Evolutionary conservation across 768 basidiomycete genomes (phyloP), one percentile per base, ranked within the genome.

Genomic region (Leccinellum albellum): DNA sequence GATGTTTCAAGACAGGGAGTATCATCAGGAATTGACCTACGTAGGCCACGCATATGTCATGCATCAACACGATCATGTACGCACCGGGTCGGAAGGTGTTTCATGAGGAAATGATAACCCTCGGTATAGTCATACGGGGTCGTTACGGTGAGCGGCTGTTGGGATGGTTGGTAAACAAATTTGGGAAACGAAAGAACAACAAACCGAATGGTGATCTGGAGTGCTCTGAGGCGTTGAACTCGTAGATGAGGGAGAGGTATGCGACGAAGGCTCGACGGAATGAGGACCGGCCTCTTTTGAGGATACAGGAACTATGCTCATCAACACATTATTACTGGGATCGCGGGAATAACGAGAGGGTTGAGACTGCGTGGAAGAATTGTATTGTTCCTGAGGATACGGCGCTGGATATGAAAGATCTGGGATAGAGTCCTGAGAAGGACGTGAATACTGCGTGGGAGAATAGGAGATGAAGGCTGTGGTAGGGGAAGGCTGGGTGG

Each of bases 51-150:
- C 73, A 69, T 73, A 70, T 67, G 66, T 58, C 55, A 68, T 63
- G 66, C 65, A 55, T 70, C 64, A 65, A 62, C 63, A 63, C 68
- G 69, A 21, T 65, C 71, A 70, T 63, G 70, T 61, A 85, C 88
- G 74, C 70, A 91, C 93, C 88, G 83, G 65, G 77, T 82, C 44
- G 88, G 88, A 51, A 98, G 78, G 73, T 94, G 90, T 75, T 93
- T 91, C 93, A 98, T 98, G 63, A 98, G 78, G 70, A 90, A 91
- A 71, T 97, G 96, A 69, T 98, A 98, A 21, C 94, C 94, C 76
- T 97, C 89, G 15, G 93, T 96, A 66, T 98, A 97, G 70, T 96
- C 94, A 68, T 94, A 96, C 5, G 93, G 89, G 66, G 82, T 79
- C 15, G 85, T 83, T 46, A 87, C 79, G 29, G 58, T 79, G 48